These are phyloP conservation scores for Xerocomellus intermedius DNA, from an alignment of 768 basidiomycete species.

Conservation along the genomic window DNA sequence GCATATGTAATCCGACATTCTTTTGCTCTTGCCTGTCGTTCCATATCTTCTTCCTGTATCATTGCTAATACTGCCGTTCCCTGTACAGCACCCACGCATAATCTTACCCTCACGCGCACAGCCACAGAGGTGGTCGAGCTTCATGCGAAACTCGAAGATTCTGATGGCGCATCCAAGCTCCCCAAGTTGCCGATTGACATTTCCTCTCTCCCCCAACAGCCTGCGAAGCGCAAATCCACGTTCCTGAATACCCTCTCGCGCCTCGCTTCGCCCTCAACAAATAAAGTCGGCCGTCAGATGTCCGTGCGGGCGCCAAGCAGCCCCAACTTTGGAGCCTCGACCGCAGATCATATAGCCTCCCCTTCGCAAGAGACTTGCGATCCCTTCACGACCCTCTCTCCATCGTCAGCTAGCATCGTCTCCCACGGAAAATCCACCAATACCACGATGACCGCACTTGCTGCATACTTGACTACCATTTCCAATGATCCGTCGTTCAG, in stretches of 20 bases:
- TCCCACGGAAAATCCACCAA: conserved; percentile 35
- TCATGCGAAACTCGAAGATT: conserved; percentile 74
- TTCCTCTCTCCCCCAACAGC: conserved; percentile 47
- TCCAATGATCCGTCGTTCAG: conserved; percentile 67
- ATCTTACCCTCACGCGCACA: conserved; percentile 81
- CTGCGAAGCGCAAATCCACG: conserved; percentile 72
- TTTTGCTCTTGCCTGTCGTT: conserved; percentile 16
- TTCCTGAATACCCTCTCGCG: conserved; percentile 87
- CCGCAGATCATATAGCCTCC: conserved; percentile 38
- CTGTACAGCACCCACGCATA: conserved; percentile 77
- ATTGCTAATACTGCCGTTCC: conserved; percentile 31
- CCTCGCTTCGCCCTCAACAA: conserved; percentile 68
- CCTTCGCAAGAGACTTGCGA: conserved; percentile 59
- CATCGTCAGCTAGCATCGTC: conserved; percentile 24
- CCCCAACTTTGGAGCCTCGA: conserved; percentile 34
- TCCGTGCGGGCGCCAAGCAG: conserved; percentile 34
- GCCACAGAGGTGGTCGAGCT: conserved; percentile 76
- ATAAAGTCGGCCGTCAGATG: conserved; percentile 46
- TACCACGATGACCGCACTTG: conserved; percentile 62
- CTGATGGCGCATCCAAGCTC: conserved; percentile 53
- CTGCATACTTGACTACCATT: conserved; percentile 75
- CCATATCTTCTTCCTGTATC: conserved; percentile 13
- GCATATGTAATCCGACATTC: conserved; percentile 13
- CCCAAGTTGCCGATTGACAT: conserved; percentile 64
- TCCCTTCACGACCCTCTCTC: conserved; percentile 52